These are phyloP conservation scores for Phytophthora idaei DNA, from an alignment of 352 stramenopile genomes.

Conservation along the genomic window DNA sequence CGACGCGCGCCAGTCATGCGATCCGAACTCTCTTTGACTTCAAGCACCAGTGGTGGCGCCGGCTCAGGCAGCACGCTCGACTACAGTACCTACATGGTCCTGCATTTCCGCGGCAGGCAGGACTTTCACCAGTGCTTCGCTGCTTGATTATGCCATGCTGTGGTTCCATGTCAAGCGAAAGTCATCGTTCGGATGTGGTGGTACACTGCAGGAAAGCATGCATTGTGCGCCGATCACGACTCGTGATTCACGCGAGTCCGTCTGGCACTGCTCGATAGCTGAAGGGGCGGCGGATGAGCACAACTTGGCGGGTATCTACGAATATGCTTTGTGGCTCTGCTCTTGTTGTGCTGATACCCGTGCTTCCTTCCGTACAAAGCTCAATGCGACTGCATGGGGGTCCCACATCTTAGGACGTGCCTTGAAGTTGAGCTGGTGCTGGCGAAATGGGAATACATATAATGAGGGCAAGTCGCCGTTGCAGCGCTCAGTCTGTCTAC, in stretches of 20 bases:
- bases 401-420: constrained; percentile 9
- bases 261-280: neutral
- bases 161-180: neutral
- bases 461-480: constrained; percentile 11
- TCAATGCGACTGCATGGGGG: neutral
- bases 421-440: constrained; percentile 16
- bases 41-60: neutral
- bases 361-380: neutral
- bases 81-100: neutral
- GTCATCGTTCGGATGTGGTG: neutral
- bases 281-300: neutral
- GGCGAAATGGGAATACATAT: neutral
- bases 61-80: constrained; percentile 7
- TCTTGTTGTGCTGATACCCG: neutral
- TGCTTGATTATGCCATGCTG: neutral
- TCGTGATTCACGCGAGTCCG: neutral
- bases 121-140: neutral
- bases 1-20: constrained; percentile 21
- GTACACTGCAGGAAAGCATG: neutral
- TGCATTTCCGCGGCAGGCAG: neutral
- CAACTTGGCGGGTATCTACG: neutral
- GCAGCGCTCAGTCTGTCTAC: constrained; percentile 6
- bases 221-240: neutral
- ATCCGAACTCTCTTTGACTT: neutral
- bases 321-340: constrained; percentile 6